A percentile compares a stretch with the other conserved stretches of the same genome.
Evolutionary conservation across 768 basidiomycete species (phyloP).

Genomic region (Obba rivulosa): DNA sequence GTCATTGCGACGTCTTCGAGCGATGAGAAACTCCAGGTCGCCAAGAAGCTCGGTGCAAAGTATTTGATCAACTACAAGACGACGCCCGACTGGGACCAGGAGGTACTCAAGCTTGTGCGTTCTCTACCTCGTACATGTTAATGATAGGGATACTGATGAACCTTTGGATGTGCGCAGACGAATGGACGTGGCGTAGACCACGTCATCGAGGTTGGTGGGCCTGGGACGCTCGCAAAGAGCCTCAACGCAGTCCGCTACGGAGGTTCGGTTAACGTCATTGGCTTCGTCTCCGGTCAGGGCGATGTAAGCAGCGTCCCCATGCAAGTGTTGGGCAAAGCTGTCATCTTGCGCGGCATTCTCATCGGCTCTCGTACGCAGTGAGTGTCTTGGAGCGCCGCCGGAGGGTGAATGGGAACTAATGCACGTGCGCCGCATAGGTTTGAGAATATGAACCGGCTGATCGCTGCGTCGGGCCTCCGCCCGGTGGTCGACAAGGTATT

Average conservation of each 20-base stretch:
- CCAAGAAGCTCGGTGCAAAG: slow-evolving; percentile 45
- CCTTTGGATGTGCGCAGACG: slow-evolving; percentile 15
- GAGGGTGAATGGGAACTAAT: no score
- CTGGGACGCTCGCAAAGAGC: slow-evolving; percentile 42
- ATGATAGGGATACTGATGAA: not conserved
- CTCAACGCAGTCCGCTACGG: slow-evolving; percentile 33
- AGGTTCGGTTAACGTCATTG: slow-evolving; percentile 46
- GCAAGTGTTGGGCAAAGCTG: slow-evolving; percentile 10
- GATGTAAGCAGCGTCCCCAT: slow-evolving; percentile 6
- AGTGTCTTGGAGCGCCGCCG: no score
- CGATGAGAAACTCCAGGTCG: slow-evolving; percentile 53
- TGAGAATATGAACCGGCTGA: slow-evolving; percentile 45
- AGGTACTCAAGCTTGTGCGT: slow-evolving; percentile 40
- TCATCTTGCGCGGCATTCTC: slow-evolving; percentile 43
- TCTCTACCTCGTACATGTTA: not conserved
- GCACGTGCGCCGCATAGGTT: slow-evolving; percentile 44
- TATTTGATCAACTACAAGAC: slow-evolving; percentile 61
- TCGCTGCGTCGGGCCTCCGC: slow-evolving; percentile 37
- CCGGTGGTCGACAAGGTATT: slow-evolving; percentile 57
- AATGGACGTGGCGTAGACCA: slow-evolving; percentile 28
- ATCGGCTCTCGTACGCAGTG: slow-evolving; percentile 53
- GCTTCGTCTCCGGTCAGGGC: slow-evolving; percentile 31
- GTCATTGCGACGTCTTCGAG: slow-evolving; percentile 67
- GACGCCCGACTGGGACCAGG: slow-evolving; percentile 51
- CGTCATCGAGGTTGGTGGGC: slow-evolving; percentile 47